A percentile compares a stretch with the other conserved stretches of the same genome.
Evolutionary conservation across 208 protist species (phyloP).

Genomic region (Trypanosoma platydactyli): DNA sequence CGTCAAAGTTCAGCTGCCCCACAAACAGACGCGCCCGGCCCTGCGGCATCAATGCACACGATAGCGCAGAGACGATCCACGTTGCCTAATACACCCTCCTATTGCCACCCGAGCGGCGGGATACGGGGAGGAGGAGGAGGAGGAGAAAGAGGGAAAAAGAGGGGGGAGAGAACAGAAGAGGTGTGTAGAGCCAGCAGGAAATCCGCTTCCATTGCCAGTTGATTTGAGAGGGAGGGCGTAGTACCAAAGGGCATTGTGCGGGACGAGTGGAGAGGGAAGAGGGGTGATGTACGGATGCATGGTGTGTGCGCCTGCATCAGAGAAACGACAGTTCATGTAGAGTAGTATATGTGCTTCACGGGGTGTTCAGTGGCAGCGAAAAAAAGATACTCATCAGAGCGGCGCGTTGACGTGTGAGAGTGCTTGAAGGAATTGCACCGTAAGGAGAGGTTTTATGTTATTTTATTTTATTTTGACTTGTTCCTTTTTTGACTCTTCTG

Average conservation of each 20-base stretch:
- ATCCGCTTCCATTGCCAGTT: too few relatives aligned
- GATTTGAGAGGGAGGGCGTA: too few relatives aligned
- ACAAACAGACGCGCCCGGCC: conserved; percentile 59
- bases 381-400: conserved; percentile 21
- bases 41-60: not conserved
- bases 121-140: not conserved
- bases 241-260: too few relatives aligned
- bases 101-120: not conserved
- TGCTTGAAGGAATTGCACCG: too few relatives aligned
- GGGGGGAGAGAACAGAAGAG: conserved; percentile 7
- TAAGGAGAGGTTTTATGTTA: too few relatives aligned
- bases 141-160: not conserved
- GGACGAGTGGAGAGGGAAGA: too few relatives aligned
- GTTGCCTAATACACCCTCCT: not conserved
- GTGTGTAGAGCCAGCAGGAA: not conserved
- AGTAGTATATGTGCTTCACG: conserved; percentile 18
- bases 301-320: conserved; percentile 4
- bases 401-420: too few relatives aligned
- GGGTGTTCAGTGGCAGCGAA: conserved; percentile 14
- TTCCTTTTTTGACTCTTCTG: conserved; percentile 15
- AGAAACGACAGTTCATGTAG: conserved; percentile 29
- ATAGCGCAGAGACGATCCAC: not conserved
- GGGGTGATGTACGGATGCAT: too few relatives aligned
- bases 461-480: not conserved
- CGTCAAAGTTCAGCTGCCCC: conserved; percentile 73